Base-by-base conservation (phyloP, 108 stramenopile genomes). In the Nitzschia sp. region DNA sequence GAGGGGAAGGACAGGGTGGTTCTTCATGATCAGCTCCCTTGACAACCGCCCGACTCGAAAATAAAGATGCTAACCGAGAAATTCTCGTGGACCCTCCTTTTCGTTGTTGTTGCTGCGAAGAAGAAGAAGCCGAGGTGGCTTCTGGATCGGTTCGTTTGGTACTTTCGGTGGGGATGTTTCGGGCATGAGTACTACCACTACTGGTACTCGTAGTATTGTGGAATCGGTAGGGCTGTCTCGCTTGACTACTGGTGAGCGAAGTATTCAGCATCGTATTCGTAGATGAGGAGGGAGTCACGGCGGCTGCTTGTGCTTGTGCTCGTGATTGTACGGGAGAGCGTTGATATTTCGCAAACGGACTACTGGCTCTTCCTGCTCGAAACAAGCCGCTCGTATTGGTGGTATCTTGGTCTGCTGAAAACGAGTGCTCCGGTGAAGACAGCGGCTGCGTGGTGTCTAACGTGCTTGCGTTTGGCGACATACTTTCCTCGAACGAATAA, bases 61-160 rank as follows among this genome's bases (percentile, higher is more conserved):
- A 81, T 45, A 81, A 41, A 9, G 75, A 76, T 2, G 80, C 80
- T 29, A 81, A 41, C 28, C 80, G 36, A 3, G 59, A 59, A 2
- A 81, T 81, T 32, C 69, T 19, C 27, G 47, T 64, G 16, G 47
- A 29, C 16, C 59, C 59, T 15, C 9, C 6, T 13, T 41, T 41
- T 41, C 38, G 6, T n/a, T n/a, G n/a, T n/a, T n/a, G n/a, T n/a
- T n/a, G n/a, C n/a, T n/a, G n/a, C n/a, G n/a, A n/a, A n/a, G n/a
- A n/a, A 13, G 38, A 41, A 9, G 38, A 41, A 6, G 38, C 38
- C 38, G 38, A 41, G 9, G 38, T 9, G 9, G 38, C 38, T 13
- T 6, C 38, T 9, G 6, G 9, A 13, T 41, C 38, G 6, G 38
- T 13, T 41, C 38, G 38, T 41, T 41, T 41, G 9, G 13, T 41